These are phyloP conservation scores for Globisporangium camurandrum DNA, from an alignment of 352 stramenopile species.

Conservation along the genomic window DNA sequence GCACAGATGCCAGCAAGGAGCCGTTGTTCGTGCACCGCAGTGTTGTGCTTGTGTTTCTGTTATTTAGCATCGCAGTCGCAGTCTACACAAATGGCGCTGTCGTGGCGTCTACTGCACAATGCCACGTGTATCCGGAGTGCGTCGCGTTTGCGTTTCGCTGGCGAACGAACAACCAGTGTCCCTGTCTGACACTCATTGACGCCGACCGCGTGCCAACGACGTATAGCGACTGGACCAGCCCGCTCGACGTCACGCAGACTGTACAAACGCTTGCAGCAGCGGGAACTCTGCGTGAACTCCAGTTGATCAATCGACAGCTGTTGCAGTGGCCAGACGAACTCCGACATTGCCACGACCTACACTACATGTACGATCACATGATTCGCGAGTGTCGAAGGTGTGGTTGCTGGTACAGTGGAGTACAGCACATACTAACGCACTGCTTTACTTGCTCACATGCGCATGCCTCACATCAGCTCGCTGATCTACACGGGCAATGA, in stretches of 20 bases:
- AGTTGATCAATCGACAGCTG: slow-evolving; percentile 27
- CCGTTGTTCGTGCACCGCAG: slow-evolving; percentile 7
- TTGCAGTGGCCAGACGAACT: slow-evolving; percentile 19
- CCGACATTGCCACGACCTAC: slow-evolving; percentile 18
- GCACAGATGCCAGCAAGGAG: background rate
- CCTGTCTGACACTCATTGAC: slow-evolving; percentile 26
- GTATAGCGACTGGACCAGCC: slow-evolving; percentile 27
- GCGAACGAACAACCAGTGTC: slow-evolving; percentile 10
- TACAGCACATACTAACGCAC: too few species aligned
- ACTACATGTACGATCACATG: slow-evolving; percentile 23
- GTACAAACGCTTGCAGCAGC: slow-evolving; percentile 16
- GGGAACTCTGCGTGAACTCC: slow-evolving; percentile 22
- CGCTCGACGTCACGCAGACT: slow-evolving; percentile 15
- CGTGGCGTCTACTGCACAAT: slow-evolving; percentile 7
- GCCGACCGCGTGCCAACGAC: slow-evolving; percentile 19
- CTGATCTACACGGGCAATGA: slow-evolving; percentile 24
- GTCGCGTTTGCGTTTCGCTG: slow-evolving; percentile 21
- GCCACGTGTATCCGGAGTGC: slow-evolving; percentile 16
- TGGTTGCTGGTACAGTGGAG: background rate
- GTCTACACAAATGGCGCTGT: slow-evolving; percentile 8
- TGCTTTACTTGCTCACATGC: background rate
- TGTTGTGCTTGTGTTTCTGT: slow-evolving; percentile 7
- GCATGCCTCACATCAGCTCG: slow-evolving; percentile 4
- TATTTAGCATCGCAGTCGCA: slow-evolving; percentile 10
- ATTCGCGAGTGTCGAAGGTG: background rate